phyloP scores from a whole-genome alignment of 2,329 filamentous ascomycete species.

The Cucurbitaria berberidis region DNA sequence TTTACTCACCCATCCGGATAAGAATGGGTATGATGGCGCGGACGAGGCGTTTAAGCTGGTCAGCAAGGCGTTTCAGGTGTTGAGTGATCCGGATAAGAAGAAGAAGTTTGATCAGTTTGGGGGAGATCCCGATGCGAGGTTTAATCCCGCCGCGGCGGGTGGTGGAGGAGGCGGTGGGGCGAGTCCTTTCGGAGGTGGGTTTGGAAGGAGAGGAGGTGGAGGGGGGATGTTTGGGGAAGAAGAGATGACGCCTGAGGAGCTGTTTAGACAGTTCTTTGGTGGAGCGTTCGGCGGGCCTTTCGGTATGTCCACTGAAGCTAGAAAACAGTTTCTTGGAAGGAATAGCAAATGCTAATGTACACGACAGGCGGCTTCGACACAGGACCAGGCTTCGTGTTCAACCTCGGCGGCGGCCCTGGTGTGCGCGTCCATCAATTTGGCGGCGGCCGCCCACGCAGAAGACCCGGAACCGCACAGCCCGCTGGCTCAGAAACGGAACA shows the following conservation, averaged over 20 bases:
- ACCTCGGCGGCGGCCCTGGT: conserved; percentile 88
- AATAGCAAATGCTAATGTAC: neutral
- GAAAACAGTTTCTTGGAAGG: no score
- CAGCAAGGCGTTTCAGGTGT: conserved; percentile 86
- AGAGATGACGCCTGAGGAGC: conserved; percentile 92
- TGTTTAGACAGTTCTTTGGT: conserved; percentile 97
- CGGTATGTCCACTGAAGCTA: conserved; percentile 63
- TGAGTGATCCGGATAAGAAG: conserved; percentile 93
- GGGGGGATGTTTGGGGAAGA: conserved; percentile 74
- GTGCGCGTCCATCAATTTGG: conserved; percentile 96
- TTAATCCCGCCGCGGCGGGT: conserved; percentile 64
- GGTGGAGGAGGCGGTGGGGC: conserved; percentile 52
- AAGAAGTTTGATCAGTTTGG: conserved; percentile 87
- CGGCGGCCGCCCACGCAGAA: conserved; percentile 74
- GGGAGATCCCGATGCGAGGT: conserved; percentile 89
- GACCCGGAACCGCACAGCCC: conserved; percentile 67
- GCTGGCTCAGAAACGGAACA: conserved; percentile 57
- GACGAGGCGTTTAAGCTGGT: conserved; percentile 99
- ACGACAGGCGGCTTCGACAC: conserved; percentile 68
- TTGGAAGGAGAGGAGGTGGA: conserved; percentile 59
- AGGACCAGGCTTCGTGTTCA: conserved; percentile 92
- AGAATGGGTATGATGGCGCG: conserved; percentile 93
- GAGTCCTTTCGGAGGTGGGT: conserved; percentile 66
- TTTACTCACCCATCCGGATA: conserved; percentile 95
- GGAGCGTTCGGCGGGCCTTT: conserved; percentile 72